phyloP scores from a whole-genome alignment of 2,329 filamentous ascomycete species.

The Penicillium sp. region DNA sequence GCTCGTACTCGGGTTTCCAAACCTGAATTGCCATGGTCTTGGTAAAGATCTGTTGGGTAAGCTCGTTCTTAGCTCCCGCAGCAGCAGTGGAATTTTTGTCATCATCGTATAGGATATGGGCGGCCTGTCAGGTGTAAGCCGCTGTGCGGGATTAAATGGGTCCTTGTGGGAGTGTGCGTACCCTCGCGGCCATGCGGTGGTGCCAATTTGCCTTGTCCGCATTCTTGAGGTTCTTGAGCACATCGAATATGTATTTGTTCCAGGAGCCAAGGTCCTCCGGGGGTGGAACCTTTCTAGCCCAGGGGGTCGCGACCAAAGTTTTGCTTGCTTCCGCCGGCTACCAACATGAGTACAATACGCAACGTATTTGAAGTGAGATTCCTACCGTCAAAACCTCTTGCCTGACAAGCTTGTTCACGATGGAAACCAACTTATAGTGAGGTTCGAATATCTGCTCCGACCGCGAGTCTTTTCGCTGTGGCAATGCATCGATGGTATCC shows the following conservation, averaged over 20 bases:
- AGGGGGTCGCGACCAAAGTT: constrained; percentile 58
- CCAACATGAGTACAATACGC: constrained; percentile 32
- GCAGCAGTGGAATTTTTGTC: constrained; percentile 57
- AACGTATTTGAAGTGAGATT: constrained; percentile 10
- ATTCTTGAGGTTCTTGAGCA: constrained; percentile 61
- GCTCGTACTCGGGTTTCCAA: constrained; percentile 90
- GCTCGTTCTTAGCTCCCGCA: constrained; percentile 72
- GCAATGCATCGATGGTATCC: constrained; percentile 65
- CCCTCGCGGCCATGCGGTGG: constrained; percentile 83
- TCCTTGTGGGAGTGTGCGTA: constrained; percentile 43
- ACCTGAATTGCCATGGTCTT: constrained; percentile 95
- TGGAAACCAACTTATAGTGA: constrained; percentile 86
- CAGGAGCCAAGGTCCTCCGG: constrained; percentile 58
- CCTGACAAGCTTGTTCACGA: constrained; percentile 79
- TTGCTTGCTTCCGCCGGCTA: constrained; percentile 54
- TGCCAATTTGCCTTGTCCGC: constrained; percentile 96
- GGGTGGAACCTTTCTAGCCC: constrained; percentile 57
- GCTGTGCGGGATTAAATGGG: constrained; percentile 23
- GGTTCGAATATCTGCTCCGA: constrained; percentile 83
- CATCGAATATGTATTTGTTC: constrained; percentile 65
- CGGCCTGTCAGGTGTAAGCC: constrained; percentile 50
- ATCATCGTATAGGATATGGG: constrained; percentile 66
- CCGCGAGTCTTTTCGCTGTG: constrained; percentile 63
- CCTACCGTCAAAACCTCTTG: constrained; percentile 50
- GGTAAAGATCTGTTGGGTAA: constrained; percentile 85